Percentiles rank a stretch among this genome's conserved stretches.
Evolutionary conservation across 208 protist species (phyloP).

Genomic region (Herpetomonas samuelpessoai): DNA sequence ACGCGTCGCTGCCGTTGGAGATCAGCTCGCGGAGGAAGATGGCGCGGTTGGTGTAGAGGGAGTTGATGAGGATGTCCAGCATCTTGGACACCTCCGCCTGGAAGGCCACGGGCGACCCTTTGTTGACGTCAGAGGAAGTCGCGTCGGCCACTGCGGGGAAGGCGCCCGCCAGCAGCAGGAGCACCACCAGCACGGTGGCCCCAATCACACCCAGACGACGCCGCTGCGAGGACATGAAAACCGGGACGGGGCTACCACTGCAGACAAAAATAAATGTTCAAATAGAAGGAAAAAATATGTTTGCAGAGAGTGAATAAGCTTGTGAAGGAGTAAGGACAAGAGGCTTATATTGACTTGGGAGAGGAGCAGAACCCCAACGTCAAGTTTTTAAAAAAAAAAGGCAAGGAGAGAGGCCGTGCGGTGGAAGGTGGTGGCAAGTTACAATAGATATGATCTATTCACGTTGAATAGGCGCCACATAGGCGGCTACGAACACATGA

Average conservation of each 20-base stretch:
- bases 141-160: not conserved
- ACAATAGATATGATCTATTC: no score
- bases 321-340: no score
- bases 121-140: conserved; percentile 5
- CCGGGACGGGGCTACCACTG: not conserved
- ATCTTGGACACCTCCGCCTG: conserved; percentile 97
- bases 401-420: not conserved
- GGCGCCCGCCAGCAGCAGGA: conserved; percentile 22
- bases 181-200: conserved; percentile 32
- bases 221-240: not conserved
- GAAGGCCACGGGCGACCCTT: conserved; percentile 84
- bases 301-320: no score
- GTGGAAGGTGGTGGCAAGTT: not conserved
- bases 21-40: conserved; percentile 99
- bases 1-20: conserved; percentile 99
- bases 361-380: no score
- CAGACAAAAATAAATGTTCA: not conserved
- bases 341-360: no score
- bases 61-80: conserved; percentile 99
- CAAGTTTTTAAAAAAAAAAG: not conserved
- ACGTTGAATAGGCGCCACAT: no score
- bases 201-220: conserved; percentile 11
- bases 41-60: conserved; percentile 99
- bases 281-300: not conserved
- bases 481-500: no score